These are phyloP conservation scores for Fusarium albidum DNA, from an alignment of 2,329 filamentous ascomycete species.

Conservation along the genomic window DNA sequence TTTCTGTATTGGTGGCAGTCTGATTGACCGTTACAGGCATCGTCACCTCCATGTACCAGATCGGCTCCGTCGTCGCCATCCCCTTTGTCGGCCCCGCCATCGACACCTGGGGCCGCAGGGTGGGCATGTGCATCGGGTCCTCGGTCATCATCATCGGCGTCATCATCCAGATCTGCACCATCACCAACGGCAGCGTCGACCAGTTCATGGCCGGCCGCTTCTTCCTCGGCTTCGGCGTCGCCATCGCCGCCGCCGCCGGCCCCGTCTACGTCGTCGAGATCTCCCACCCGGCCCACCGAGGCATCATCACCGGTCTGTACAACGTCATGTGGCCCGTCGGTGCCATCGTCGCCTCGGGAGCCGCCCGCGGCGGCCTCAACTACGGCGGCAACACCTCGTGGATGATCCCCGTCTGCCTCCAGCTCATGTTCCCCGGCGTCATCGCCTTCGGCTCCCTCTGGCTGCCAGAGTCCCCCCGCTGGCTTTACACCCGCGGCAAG, in stretches of 20 bases:
- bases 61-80: slow-evolving; percentile 57
- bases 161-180: slow-evolving; percentile 53
- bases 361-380: slow-evolving; percentile 52
- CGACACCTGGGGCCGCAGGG: slow-evolving; percentile 56
- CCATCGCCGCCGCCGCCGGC: slow-evolving; percentile 55
- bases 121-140: slow-evolving; percentile 57
- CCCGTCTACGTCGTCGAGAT: slow-evolving; percentile 59
- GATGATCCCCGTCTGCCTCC: slow-evolving; percentile 51
- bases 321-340: slow-evolving; percentile 57
- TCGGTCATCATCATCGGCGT: slow-evolving; percentile 54
- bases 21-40: slow-evolving; percentile 29
- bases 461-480: slow-evolving; percentile 49
- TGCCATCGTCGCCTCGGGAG: slow-evolving; percentile 56
- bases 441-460: slow-evolving; percentile 44
- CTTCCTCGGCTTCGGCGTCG: slow-evolving; percentile 65
- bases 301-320: slow-evolving; percentile 63
- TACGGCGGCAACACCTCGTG: slow-evolving; percentile 46
- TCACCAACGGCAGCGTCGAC: slow-evolving; percentile 34
- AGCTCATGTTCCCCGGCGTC: slow-evolving; percentile 49
- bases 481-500: slow-evolving; percentile 49
- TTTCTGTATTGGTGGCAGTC: neutral
- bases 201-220: slow-evolving; percentile 66
- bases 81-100: slow-evolving; percentile 57
- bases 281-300: slow-evolving; percentile 55
- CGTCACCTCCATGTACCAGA: slow-evolving; percentile 55